These are phyloP conservation scores for Lactifluus piperatus DNA, from an alignment of 768 basidiomycete species.

Conservation along the genomic window DNA sequence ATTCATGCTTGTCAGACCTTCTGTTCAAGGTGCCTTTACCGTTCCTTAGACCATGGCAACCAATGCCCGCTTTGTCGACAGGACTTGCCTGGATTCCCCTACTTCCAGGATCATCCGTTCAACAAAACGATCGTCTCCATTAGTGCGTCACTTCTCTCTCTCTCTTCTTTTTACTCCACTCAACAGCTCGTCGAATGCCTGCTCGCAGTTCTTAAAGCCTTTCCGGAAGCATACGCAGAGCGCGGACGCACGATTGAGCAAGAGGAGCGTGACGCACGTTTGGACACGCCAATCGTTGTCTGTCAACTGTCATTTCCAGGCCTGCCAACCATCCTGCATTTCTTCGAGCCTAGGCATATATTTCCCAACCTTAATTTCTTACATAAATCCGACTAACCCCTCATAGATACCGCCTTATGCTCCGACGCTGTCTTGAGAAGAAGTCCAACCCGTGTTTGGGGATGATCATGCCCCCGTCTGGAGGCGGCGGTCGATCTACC, in stretches of 20 bases:
- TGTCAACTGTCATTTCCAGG: slow-evolving; percentile 87
- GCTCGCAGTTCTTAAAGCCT: slow-evolving; percentile 53
- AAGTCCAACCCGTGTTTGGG: slow-evolving; percentile 74
- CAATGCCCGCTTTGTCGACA: slow-evolving; percentile 84
- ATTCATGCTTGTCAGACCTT: slow-evolving; percentile 55
- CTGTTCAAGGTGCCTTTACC: slow-evolving; percentile 81
- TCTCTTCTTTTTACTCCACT: not conserved
- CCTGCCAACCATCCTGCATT: slow-evolving; percentile 81
- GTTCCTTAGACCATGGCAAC: slow-evolving; percentile 78
- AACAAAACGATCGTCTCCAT: slow-evolving; percentile 68
- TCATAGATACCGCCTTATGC: slow-evolving; percentile 83
- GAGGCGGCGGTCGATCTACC: slow-evolving; percentile 22
- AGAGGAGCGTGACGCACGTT: slow-evolving; percentile 68
- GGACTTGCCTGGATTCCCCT: slow-evolving; percentile 62
- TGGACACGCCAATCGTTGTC: slow-evolving; percentile 88
- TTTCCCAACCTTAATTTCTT: not conserved
- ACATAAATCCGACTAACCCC: not conserved
- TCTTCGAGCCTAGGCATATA: slow-evolving; percentile 78
- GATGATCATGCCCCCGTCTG: slow-evolving; percentile 73
- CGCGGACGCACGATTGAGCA: slow-evolving; percentile 55
- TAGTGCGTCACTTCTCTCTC: slow-evolving; percentile 32
- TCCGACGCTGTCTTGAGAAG: slow-evolving; percentile 85
- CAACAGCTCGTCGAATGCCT: not conserved
- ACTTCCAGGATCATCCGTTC: slow-evolving; percentile 71
- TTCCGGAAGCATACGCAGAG: slow-evolving; percentile 56